Percentiles rank a stretch among this genome's conserved stretches.
Evolutionary conservation across 257 asterid genomes (phyloP).

Genomic region (Knoxia roxburghii): DNA sequence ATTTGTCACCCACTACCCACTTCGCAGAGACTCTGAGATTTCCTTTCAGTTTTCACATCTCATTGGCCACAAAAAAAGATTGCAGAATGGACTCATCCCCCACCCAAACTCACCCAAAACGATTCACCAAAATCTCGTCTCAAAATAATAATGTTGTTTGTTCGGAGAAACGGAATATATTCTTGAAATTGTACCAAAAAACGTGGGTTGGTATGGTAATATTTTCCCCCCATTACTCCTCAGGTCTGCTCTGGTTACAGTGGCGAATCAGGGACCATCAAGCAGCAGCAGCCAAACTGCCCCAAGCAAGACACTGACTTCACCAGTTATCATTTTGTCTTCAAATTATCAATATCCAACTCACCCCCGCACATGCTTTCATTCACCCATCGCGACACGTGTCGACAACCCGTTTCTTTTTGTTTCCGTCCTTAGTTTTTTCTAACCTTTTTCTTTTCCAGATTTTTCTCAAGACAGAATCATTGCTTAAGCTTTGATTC

Average conservation of each 20-base stretch:
- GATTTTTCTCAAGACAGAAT: too few relatives aligned
- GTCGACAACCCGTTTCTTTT: conserved; percentile 8
- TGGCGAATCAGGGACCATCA: conserved; percentile 22
- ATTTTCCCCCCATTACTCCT: too few relatives aligned
- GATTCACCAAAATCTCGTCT: neutral
- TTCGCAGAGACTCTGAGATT: too few relatives aligned
- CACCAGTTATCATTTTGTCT: conserved; percentile 36
- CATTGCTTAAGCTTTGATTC: too few relatives aligned
- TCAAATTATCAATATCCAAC: conserved; percentile 19
- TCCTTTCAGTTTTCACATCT: neutral
- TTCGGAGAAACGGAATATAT: too few relatives aligned
- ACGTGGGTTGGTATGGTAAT: too few relatives aligned
- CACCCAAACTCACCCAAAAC: neutral
- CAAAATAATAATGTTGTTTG: too few relatives aligned
- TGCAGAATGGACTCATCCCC: conserved; percentile 28
- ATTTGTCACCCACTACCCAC: too few relatives aligned
- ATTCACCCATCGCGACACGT: conserved; percentile 12
- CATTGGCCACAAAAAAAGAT: neutral
- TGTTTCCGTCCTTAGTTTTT: too few relatives aligned
- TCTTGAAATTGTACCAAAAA: too few relatives aligned
- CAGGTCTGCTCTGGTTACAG: too few relatives aligned
- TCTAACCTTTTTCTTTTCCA: neutral
- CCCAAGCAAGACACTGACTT: neutral
- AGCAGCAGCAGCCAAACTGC: neutral
- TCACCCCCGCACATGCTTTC: conserved; percentile 7